phyloP scores from a whole-genome alignment of 139 green algal species.

The Chlamydomonas asymmetrica region DNA sequence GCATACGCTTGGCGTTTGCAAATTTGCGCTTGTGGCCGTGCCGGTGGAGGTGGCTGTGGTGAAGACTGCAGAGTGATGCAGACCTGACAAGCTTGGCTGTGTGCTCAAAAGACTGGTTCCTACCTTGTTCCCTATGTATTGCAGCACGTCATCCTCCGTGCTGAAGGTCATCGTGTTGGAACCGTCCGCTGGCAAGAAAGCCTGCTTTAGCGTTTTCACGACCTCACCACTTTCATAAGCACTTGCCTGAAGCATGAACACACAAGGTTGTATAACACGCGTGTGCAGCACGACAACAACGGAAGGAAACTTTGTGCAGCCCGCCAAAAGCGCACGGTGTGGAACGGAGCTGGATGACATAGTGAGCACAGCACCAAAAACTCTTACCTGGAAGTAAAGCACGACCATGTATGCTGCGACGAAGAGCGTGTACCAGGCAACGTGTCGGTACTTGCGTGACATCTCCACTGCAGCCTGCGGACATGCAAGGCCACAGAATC shows the following conservation, averaged over 20 bases:
- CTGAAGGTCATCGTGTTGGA: conserved; percentile 51
- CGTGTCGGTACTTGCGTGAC: conserved; percentile 64
- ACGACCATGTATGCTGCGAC: conserved; percentile 70
- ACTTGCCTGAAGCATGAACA: conserved; percentile 46
- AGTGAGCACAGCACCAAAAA: no score
- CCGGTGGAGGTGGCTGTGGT: no score
- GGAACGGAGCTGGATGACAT: no score
- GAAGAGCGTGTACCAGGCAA: conserved; percentile 70
- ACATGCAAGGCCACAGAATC: not conserved
- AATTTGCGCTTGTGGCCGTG: no score
- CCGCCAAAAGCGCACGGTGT: no score
- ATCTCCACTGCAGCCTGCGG: conserved; percentile 63
- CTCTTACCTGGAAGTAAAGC: conserved; percentile 66
- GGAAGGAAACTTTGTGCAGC: no score
- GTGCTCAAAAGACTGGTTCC: no score
- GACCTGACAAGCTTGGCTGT: no score
- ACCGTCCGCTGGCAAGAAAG: conserved; percentile 59
- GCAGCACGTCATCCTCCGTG: conserved; percentile 63
- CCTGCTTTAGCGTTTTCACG: conserved; percentile 64
- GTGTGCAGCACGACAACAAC: no score
- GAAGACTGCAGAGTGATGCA: no score
- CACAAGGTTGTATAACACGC: no score
- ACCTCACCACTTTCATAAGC: conserved; percentile 69
- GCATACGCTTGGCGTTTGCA: no score
- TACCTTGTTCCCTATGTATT: conserved; percentile 63